Base-by-base conservation (phyloP, 2,329 filamentous ascomycete species). In the Curvularia verruculosa region DNA sequence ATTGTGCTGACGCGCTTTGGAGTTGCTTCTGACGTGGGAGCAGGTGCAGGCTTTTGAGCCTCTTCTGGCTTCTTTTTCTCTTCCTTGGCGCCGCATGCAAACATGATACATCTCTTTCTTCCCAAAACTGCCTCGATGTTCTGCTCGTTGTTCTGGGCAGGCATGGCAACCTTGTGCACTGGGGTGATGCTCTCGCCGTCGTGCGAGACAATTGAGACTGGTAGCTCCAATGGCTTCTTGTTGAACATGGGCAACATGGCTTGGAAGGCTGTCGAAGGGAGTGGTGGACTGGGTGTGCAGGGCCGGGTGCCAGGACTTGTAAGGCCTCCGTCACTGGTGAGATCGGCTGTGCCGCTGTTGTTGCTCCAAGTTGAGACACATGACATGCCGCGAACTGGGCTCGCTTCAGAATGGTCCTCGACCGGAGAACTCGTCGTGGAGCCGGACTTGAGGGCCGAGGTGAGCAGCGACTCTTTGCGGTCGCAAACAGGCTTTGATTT, bases 271-370 rank as follows among this genome's bases (percentile, higher is more conserved):
- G 85, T 80, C 18, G 87, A 83, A 4, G 87, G 87, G 2, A 89
- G 82, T n/a, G 92, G 92, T 18, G 95, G 94, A 71, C 94, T 98
- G 0, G 93, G 92, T 0, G 92, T 94, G 74, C 87, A 92, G 34
- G 91, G 91, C 54, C 92, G 84, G n/a, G 91, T 78, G 28, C 77
- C 89, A 40, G 94, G 92, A 69, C 92, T 97, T 18, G 93, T 96
- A 57, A 96, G 80, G 57, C 91, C 93, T 56, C 91, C 95, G 70
- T 97, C 95, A 77, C 93, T 97, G n/a, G 92, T 97, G 55, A 98
- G 83, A 64, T 97, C 94, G 36, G 90, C 90, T 3, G 92, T 96
- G 58, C 89, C 79, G 78, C 92, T 96, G 65, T 87, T 81, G 71
- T 89, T 94, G 81, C 91, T 96, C 74, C 88, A 89, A 67, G 89